Evolutionary conservation across 441 rosid species (phyloP).

Genomic region (Flueggea neowawraea): DNA sequence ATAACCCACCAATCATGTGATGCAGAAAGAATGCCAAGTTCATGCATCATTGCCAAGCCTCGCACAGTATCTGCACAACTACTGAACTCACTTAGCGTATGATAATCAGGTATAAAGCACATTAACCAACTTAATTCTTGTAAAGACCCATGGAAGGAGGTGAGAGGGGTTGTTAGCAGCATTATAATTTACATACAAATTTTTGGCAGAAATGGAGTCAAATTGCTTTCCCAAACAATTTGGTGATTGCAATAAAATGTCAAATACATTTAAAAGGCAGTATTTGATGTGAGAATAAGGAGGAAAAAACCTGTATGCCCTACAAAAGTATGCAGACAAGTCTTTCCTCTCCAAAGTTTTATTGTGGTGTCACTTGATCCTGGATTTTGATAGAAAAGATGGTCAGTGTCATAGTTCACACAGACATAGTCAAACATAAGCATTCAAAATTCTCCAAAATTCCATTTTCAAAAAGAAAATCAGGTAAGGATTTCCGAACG

Average conservation of each 20-base stretch:
- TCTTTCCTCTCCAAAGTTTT: constrained; percentile 93
- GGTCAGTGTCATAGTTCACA: constrained; percentile 8
- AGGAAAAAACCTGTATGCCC: constrained; percentile 76
- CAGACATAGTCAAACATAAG: neutral
- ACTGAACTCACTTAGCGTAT: constrained; percentile 10
- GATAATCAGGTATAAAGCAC: neutral
- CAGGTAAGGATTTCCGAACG: too few species aligned
- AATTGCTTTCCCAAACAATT: too few species aligned
- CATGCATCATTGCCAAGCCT: constrained; percentile 85
- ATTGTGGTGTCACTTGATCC: constrained; percentile 90
- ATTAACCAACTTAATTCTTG: neutral
- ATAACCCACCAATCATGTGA: constrained; percentile 95
- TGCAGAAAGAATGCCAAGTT: constrained; percentile 84
- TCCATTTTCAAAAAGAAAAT: too few species aligned
- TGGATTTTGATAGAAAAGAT: constrained; percentile 23
- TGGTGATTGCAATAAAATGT: neutral
- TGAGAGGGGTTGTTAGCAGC: neutral
- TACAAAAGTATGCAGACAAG: constrained; percentile 68
- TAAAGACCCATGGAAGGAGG: neutral
- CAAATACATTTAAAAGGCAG: constrained; percentile 4
- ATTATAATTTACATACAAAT: too few species aligned
- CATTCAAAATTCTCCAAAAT: neutral
- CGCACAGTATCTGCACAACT: constrained; percentile 86
- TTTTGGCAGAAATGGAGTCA: too few species aligned
- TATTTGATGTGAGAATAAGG: neutral